Conservation (phyloP, 2,329 filamentous ascomycete species). For the Aureobasidium sp. region DNA sequence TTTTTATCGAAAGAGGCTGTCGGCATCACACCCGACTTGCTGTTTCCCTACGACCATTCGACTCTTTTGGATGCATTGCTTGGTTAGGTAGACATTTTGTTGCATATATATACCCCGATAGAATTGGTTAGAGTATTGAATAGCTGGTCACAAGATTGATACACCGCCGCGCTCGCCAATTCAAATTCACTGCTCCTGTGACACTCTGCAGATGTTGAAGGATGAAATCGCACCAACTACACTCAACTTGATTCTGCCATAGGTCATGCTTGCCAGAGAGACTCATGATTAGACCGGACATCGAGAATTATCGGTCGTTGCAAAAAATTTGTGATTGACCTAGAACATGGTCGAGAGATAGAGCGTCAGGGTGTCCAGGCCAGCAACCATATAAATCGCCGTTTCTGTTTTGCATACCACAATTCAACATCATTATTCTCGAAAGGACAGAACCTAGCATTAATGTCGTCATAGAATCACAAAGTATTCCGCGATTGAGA, state of each 20-base stretch:
- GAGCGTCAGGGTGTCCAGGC: neutral
- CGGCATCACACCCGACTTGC: neutral
- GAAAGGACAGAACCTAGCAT: too few relatives aligned
- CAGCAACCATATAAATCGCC: neutral
- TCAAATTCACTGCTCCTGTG: neutral
- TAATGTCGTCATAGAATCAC: neutral
- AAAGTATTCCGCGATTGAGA: neutral
- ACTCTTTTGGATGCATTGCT: neutral
- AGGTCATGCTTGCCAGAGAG: neutral
- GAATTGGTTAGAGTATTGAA: neutral
- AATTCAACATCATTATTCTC: neutral
- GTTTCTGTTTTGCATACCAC: neutral
- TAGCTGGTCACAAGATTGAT: neutral
- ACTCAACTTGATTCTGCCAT: neutral
- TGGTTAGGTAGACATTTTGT: neutral
- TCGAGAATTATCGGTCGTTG: neutral
- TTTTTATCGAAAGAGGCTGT: constrained; percentile 4
- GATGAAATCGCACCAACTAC: neutral
- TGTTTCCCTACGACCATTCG: neutral
- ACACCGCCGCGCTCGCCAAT: neutral
- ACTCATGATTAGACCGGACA: neutral
- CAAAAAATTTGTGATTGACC: neutral
- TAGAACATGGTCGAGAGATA: neutral
- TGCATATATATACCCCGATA: neutral
- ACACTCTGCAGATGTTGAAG: neutral